Conservation (phyloP, 495 filamentous ascomycete species). For the Neurospora sp. region DNA sequence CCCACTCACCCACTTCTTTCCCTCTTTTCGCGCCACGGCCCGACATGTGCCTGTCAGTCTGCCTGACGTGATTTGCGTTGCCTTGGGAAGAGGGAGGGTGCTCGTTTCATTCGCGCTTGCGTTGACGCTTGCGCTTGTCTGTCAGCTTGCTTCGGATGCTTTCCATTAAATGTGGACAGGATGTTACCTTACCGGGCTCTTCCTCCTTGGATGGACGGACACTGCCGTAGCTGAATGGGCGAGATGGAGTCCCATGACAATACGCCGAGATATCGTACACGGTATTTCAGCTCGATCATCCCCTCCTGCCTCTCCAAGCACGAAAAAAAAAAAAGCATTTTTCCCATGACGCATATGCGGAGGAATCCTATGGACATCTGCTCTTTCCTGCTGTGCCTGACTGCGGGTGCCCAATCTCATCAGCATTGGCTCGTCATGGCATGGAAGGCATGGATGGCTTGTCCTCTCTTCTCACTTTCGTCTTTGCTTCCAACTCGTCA, state of each 20-base stretch:
- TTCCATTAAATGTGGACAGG: background rate
- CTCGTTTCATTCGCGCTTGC: background rate
- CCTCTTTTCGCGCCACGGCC: background rate
- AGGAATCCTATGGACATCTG: background rate
- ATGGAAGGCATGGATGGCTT: background rate
- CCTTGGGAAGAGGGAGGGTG: background rate
- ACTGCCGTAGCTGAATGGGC: background rate
- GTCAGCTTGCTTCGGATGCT: background rate
- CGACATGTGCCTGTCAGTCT: conserved; percentile 10
- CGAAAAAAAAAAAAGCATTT: background rate
- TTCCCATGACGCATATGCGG: background rate
- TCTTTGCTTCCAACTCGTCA: background rate
- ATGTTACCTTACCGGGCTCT: background rate
- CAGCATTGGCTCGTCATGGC: background rate
- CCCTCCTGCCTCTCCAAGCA: background rate
- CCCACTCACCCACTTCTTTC: background rate
- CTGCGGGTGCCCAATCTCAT: background rate
- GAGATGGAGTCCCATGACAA: background rate
- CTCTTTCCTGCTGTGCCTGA: background rate
- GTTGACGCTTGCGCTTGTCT: background rate
- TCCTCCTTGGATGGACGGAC: background rate
- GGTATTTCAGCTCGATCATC: background rate
- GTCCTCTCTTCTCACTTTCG: background rate
- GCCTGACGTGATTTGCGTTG: too few relatives aligned
- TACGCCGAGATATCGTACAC: background rate